Conservation (phyloP, 2,329 filamentous ascomycete genomes). For the Trichothecium sympodiale region DNA sequence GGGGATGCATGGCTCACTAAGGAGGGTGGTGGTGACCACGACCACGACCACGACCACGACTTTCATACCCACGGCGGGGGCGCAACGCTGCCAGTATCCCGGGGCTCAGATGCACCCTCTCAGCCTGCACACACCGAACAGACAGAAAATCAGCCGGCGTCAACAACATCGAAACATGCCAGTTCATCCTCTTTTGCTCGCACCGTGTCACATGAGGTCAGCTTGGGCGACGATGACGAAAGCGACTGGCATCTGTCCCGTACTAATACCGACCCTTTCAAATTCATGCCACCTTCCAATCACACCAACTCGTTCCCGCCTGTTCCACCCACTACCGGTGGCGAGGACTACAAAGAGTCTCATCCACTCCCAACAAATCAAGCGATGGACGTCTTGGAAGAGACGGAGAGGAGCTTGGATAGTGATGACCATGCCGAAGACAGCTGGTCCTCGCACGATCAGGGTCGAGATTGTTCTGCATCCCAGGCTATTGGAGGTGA, state of each 20-base stretch:
- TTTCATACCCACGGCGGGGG: not conserved
- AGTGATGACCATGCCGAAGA: constrained; percentile 18
- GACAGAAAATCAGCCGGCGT: not conserved
- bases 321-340: constrained; percentile 31
- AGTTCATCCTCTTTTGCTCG: constrained; percentile 54
- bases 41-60: constrained; percentile 6
- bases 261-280: constrained; percentile 45
- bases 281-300: constrained; percentile 45
- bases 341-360: constrained; percentile 16
- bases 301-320: constrained; percentile 53
- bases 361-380: constrained; percentile 36
- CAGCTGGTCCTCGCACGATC: not conserved
- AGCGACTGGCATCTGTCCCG: constrained; percentile 43
- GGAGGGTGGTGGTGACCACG: constrained; percentile 1
- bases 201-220: constrained; percentile 52
- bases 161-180: constrained; percentile 33
- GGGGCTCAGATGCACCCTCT: not conserved
- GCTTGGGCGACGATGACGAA: constrained; percentile 48
- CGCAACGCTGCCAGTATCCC: not conserved
- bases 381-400: constrained; percentile 40
- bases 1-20: constrained; percentile 7
- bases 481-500: constrained; percentile 33
- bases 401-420: constrained; percentile 32
- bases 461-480: constrained; percentile 5
- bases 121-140: not conserved